Evolutionary conservation across 345 rosid species (phyloP).

Genomic region (Erodium maritimum): DNA sequence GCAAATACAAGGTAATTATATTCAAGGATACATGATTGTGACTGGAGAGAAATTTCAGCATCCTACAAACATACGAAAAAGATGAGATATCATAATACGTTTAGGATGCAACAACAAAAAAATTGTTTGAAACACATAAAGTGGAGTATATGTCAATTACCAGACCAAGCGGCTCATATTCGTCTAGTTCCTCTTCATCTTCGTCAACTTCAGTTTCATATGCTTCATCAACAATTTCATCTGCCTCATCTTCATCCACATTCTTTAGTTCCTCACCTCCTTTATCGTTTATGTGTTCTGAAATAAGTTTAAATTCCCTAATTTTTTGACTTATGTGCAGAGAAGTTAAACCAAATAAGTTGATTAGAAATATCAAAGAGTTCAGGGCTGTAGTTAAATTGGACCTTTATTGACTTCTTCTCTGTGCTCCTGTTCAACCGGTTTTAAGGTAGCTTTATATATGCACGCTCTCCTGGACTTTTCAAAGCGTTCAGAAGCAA

Average conservation of each 20-base stretch:
- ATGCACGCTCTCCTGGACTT: conserved; percentile 51
- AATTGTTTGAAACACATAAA: no score
- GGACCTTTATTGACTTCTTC: conserved; percentile 33
- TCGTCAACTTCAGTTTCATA: conserved; percentile 10
- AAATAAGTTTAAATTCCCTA: conserved; percentile 1
- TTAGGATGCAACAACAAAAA: no score
- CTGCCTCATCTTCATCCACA: conserved; percentile 31
- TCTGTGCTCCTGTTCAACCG: conserved; percentile 27
- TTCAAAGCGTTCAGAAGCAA: conserved; percentile 59
- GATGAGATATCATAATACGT: no score
- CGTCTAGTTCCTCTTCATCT: conserved; percentile 57
- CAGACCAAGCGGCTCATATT: conserved; percentile 43
- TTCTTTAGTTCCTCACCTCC: conserved; percentile 25
- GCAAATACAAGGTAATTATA: background rate
- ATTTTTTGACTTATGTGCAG: no score
- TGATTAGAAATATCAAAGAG: no score
- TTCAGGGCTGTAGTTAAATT: no score
- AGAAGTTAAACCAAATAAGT: no score
- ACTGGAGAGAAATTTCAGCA: conserved; percentile 37
- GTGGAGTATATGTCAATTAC: conserved; percentile 15
- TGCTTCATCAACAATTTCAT: conserved; percentile 24
- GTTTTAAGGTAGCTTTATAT: conserved; percentile 33
- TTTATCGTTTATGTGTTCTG: conserved; percentile 19
- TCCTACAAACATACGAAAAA: conserved; percentile 12
- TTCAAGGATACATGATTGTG: conserved; percentile 62